These are phyloP conservation scores for Chrysoporthe cubensis DNA, from an alignment of 2,329 filamentous ascomycete species.

Conservation along the genomic window DNA sequence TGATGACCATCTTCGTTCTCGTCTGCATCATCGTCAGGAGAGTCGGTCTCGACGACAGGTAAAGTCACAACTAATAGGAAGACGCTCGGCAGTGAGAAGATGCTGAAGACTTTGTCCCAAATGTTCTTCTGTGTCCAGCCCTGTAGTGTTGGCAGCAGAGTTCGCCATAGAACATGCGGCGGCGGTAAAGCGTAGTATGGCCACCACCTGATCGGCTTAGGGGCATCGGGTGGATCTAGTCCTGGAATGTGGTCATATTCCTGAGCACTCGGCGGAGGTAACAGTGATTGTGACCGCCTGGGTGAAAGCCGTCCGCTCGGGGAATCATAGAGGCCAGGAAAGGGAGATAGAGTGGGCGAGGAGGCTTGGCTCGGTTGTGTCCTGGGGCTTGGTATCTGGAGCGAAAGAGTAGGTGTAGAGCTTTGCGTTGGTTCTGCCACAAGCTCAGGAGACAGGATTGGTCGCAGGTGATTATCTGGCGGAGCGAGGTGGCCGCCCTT, in stretches of 20 bases:
- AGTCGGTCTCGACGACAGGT: slow-evolving; percentile 81
- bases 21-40: slow-evolving; percentile 54
- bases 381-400: slow-evolving; percentile 53
- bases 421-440: slow-evolving; percentile 26
- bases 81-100: slow-evolving; percentile 87
- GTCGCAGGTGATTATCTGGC: slow-evolving; percentile 30
- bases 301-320: slow-evolving; percentile 36
- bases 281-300: slow-evolving; percentile 54
- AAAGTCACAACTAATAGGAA: slow-evolving; percentile 88
- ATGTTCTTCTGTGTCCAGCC: slow-evolving; percentile 80
- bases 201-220: slow-evolving; percentile 73
- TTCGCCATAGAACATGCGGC: slow-evolving; percentile 71
- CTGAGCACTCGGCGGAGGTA: slow-evolving; percentile 49
- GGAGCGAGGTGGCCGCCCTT: slow-evolving; percentile 40
- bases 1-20: slow-evolving; percentile 33
- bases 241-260: slow-evolving; percentile 42
- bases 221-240: slow-evolving; percentile 43
- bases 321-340: slow-evolving; percentile 70
- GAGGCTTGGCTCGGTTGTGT: slow-evolving; percentile 49
- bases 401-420: slow-evolving; percentile 31
- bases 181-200: slow-evolving; percentile 74
- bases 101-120: slow-evolving; percentile 81
- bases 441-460: slow-evolving; percentile 29
- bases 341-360: slow-evolving; percentile 61
- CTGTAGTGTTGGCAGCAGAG: slow-evolving; percentile 85